phyloP scores from a whole-genome alignment of 257 asterid genomes.

The Perilla frutescens region DNA sequence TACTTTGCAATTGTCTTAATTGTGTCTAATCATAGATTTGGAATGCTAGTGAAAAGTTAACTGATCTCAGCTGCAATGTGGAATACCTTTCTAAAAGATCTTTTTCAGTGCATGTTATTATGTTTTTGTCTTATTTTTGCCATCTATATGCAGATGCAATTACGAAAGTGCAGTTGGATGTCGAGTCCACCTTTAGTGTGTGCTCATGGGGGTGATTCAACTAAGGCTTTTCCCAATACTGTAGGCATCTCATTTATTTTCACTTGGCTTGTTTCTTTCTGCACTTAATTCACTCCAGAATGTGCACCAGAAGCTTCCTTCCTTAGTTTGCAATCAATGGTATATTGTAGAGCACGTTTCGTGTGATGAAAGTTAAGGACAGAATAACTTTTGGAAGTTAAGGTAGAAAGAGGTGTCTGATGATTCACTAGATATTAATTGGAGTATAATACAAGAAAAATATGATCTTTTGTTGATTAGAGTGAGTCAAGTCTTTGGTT shows the following conservation, averaged over 20 bases:
- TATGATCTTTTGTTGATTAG: constrained; percentile 9
- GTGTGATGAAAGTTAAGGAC: background rate
- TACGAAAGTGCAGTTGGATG: constrained; percentile 76
- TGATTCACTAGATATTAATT: background rate
- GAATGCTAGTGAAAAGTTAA: constrained; percentile 7
- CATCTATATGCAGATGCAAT: constrained; percentile 58
- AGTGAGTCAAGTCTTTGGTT: background rate
- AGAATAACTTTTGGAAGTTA: background rate
- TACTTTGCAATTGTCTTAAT: constrained; percentile 1
- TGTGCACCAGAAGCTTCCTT: constrained; percentile 1
- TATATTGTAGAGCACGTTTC: constrained; percentile 22
- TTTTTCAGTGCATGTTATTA: background rate
- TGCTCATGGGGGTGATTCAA: constrained; percentile 99
- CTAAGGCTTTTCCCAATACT: constrained; percentile 90
- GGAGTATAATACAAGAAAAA: background rate
- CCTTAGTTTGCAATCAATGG: background rate
- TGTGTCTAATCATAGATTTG: constrained; percentile 17
- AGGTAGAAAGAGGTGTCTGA: constrained; percentile 4
- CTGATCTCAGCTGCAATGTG: constrained; percentile 7
- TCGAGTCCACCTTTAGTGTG: constrained; percentile 82
- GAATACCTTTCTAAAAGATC: background rate
- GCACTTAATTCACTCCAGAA: background rate
- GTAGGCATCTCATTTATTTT: constrained; percentile 50
- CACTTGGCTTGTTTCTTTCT: constrained; percentile 29
- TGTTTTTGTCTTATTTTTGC: constrained; percentile 13